Base-by-base conservation (phyloP, 768 basidiomycete species). In the Chalciporus chontae region DNA sequence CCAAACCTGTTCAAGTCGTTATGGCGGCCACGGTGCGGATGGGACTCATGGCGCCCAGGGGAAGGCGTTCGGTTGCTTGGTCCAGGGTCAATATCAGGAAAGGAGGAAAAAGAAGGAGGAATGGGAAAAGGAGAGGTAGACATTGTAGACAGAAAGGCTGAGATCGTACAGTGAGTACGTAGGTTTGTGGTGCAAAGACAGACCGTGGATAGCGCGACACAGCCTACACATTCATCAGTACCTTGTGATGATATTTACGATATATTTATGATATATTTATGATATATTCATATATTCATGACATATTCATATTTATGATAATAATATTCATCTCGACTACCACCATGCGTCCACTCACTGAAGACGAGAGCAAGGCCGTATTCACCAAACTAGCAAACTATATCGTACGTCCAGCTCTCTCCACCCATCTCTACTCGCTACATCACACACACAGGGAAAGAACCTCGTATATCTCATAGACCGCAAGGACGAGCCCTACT, bases 301-400 rank as follows among this genome's bases (percentile, higher is more conserved):
- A 21, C 4, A 21, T 21, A 21, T 21, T 21, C n/a, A n/a, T 21
- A 21, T 21, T 21, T 21, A 21, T 21, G 21, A 21, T 21, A 21
- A 21, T 21, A 4, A 21, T 21, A 21, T 21, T 21, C 21, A 21
- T 21, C 24, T 49, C 60, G 13, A 43, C 48, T 38, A 45, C 37
- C 52, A 72, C 47, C 36, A 96, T 97, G 95, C 86, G 95, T 8
- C 95, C 95, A 18, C 76, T 98, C 45, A 97, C 95, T 21, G 91
- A 97, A 68, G 94, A 96, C 52, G 95, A 99, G 71, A 95, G 91
- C 61, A 96, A 96, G 67, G 80, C 87, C 0, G 90, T 98, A 13
- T 99, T 98, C 62, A 85, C 89, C 36, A 99, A 99, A 69, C 81
- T 99, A 36, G 93, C 96, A 41, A 97, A 96, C 71, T 99, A 96